Percentiles rank a stretch among this genome's conserved stretches.
Conservation (phyloP, 2,329 filamentous ascomycete genomes). For the Penicillium rolfsii region DNA sequence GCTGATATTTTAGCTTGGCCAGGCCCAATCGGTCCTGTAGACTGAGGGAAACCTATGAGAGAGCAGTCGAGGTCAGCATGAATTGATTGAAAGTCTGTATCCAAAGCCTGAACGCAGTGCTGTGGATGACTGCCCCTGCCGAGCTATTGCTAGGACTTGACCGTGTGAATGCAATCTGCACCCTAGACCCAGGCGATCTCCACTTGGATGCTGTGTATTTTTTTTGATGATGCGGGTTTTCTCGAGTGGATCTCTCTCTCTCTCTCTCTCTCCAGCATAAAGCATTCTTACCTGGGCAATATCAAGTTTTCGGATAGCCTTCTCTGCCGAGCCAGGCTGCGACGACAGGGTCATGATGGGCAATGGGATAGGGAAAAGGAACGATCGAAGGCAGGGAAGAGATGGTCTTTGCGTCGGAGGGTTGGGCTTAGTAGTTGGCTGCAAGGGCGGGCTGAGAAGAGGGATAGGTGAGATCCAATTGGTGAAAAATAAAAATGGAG, state of each 20-base stretch:
- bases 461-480: conserved; percentile 24
- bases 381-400: conserved; percentile 10
- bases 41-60: conserved; percentile 79
- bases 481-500: conserved; percentile 18
- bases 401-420: conserved; percentile 16
- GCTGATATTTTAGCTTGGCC: conserved; percentile 95
- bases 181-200: neutral
- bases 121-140: neutral
- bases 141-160: neutral
- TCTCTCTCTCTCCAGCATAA: neutral
- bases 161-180: conserved; percentile 11
- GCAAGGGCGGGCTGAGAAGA: conserved; percentile 24
- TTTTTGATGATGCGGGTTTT: neutral
- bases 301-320: conserved; percentile 47
- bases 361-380: conserved; percentile 15
- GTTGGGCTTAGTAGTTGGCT: conserved; percentile 16
- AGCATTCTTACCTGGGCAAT: conserved; percentile 43
- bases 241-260: neutral
- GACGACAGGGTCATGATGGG: conserved; percentile 37
- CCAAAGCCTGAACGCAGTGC: neutral
- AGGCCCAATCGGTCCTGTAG: conserved; percentile 92
- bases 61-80: conserved; percentile 9
- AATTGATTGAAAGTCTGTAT: neutral
- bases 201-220: neutral
- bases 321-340: conserved; percentile 40